These are phyloP conservation scores for Candida sp. DNA, from an alignment of 1,139 yeast genomes.

Conservation along the genomic window DNA sequence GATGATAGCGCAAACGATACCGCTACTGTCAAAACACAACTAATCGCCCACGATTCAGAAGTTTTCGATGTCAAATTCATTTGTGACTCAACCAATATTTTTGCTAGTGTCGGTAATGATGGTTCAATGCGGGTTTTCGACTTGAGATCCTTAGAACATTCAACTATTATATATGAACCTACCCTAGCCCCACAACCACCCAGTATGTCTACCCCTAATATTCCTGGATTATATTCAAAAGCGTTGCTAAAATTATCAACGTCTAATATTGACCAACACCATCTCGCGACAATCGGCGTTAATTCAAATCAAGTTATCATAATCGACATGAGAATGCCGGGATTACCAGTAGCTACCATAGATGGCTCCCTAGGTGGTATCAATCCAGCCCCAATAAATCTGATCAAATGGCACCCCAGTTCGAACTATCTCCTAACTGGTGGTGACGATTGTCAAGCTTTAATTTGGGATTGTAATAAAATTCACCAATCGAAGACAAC, in stretches of 20 bases:
- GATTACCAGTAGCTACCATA: constrained; percentile 67
- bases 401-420: constrained; percentile 82
- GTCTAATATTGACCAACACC: constrained; percentile 76
- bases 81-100: constrained; percentile 70
- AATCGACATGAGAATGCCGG: constrained; percentile 87
- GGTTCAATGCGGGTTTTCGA: constrained; percentile 95
- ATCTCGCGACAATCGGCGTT: constrained; percentile 75
- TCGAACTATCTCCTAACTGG: constrained; percentile 68
- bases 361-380: constrained; percentile 59
- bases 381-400: constrained; percentile 58
- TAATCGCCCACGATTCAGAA: constrained; percentile 95
- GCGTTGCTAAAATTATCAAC: constrained; percentile 78
- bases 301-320: constrained; percentile 65
- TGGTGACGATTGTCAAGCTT: constrained; percentile 88
- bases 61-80: constrained; percentile 91
- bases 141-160: constrained; percentile 83
- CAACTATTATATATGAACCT: constrained; percentile 87
- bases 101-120: constrained; percentile 94
- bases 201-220: constrained; percentile 2
- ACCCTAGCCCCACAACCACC: constrained; percentile 28
- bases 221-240: constrained; percentile 28
- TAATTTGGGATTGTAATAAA: constrained; percentile 73
- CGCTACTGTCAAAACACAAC: constrained; percentile 85
- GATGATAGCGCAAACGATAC: constrained; percentile 35
- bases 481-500: constrained; percentile 12